Percentiles rank a stretch among this genome's conserved stretches.
These are phyloP conservation scores for Pascua sp. DNA, from an alignment of 1,284 basidiomycete genomes.

Conservation along the genomic window DNA sequence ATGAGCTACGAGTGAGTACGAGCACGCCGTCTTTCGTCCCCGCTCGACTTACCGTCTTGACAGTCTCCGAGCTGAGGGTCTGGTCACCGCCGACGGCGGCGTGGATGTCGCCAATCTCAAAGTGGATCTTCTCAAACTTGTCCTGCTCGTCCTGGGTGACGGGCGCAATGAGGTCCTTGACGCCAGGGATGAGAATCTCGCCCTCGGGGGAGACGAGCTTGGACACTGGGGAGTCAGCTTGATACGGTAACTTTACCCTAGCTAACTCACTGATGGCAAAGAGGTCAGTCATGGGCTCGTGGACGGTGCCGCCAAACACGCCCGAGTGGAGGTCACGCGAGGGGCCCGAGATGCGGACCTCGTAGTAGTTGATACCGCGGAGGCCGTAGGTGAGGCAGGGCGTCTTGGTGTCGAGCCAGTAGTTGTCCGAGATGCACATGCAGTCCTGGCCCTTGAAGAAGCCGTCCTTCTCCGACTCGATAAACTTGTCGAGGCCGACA, in stretches of 20 bases:
- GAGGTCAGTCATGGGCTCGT: conserved; percentile 72
- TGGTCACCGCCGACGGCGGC: conserved; percentile 72
- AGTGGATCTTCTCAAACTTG: conserved; percentile 72
- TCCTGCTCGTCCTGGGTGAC: conserved; percentile 72
- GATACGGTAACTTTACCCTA: background rate
- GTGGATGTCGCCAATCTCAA: conserved; percentile 67
- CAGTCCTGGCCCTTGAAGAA: conserved; percentile 92
- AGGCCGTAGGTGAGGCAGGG: conserved; percentile 54
- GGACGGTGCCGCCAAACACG: conserved; percentile 78
- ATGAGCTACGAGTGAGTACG: conserved; percentile 28
- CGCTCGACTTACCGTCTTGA: conserved; percentile 55
- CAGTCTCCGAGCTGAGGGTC: conserved; percentile 75
- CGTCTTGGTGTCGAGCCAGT: conserved; percentile 53
- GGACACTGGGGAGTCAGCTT: conserved; percentile 48
- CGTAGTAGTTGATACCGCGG: conserved; percentile 87
- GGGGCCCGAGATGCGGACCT: conserved; percentile 77
- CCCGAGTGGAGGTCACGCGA: conserved; percentile 89
- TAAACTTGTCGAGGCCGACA: conserved; percentile 88
- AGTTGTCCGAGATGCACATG: conserved; percentile 74
- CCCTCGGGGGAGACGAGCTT: conserved; percentile 81
- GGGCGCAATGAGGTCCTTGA: conserved; percentile 79
- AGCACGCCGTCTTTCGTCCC: background rate
- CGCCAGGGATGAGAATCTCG: conserved; percentile 83
- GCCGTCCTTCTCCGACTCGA: conserved; percentile 70
- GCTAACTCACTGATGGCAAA: conserved; percentile 50